Evolutionary conservation across 805 yeast species (phyloP).

Genomic region (Teunomyces panamensis): DNA sequence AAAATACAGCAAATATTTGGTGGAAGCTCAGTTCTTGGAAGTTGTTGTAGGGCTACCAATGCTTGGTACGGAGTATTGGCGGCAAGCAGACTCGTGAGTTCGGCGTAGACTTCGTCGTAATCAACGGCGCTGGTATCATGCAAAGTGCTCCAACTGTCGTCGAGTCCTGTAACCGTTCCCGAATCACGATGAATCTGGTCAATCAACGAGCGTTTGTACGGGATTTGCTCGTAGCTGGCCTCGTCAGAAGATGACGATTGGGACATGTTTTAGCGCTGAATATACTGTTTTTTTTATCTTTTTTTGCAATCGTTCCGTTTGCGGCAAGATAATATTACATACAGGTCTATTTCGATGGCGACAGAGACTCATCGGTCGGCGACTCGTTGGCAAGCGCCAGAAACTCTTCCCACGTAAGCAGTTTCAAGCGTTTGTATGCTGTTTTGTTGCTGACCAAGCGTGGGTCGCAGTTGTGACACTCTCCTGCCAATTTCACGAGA

Average conservation of each 20-base stretch:
- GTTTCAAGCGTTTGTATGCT: conserved; percentile 17
- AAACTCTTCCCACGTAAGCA: conserved; percentile 15
- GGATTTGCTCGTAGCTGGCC: not conserved
- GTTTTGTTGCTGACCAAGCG: conserved; percentile 21
- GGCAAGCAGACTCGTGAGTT: conserved; percentile 2
- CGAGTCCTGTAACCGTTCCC: not conserved
- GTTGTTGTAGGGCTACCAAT: conserved; percentile 10
- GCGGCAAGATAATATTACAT: not conserved
- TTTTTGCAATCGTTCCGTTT: not conserved
- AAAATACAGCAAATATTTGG: conserved; percentile 14
- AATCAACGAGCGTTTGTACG: not conserved
- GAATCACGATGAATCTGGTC: conserved; percentile 2
- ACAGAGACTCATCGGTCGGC: no score
- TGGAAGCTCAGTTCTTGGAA: not conserved
- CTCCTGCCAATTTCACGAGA: conserved; percentile 20
- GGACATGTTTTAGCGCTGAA: not conserved
- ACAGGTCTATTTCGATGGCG: not conserved
- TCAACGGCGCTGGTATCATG: not conserved
- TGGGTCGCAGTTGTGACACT: conserved; percentile 20
- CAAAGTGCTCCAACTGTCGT: conserved; percentile 1
- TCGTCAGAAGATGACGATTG: not conserved
- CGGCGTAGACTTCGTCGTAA: conserved; percentile 3
- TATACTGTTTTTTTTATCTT: not conserved
- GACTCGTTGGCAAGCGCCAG: conserved; percentile 12
- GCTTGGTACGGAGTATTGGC: conserved; percentile 15